Evolutionary conservation across 139 green algal species (phyloP).

Genomic region (Tetradesmus lagerheimii): DNA sequence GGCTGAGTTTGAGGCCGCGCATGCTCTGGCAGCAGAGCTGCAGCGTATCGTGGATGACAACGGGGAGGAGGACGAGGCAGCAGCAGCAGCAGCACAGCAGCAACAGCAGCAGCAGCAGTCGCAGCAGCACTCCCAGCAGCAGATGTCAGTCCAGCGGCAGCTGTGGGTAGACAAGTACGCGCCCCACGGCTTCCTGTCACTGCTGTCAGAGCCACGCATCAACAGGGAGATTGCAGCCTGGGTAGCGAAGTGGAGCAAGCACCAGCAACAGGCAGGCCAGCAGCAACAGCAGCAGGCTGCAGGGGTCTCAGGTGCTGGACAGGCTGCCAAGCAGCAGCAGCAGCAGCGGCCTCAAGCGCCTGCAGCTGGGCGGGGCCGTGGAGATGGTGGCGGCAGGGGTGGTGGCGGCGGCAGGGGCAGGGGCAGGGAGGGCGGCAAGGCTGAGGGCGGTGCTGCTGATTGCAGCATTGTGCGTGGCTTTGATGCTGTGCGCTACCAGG

Average conservation of each 20-base stretch:
- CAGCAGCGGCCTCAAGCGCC: neutral
- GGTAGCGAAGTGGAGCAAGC: constrained; percentile 23
- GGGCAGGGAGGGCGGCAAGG: neutral
- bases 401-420: neutral
- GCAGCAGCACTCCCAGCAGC: neutral
- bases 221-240: constrained; percentile 83
- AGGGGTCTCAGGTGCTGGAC: neutral
- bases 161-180: constrained; percentile 96
- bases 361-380: neutral
- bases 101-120: constrained; percentile 27
- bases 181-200: constrained; percentile 82
- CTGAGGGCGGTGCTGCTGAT: neutral
- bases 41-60: neutral
- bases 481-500: constrained; percentile 33
- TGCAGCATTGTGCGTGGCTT: neutral
- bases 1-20: constrained; percentile 27
- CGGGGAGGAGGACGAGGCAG: neutral
- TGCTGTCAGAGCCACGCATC: constrained; percentile 90
- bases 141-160: neutral
- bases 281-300: constrained; percentile 35
- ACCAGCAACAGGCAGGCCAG: constrained; percentile 22
- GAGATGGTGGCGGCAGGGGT: neutral
- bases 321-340: constrained; percentile 18
- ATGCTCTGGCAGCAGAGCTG: constrained; percentile 22
- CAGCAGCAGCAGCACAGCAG: constrained; percentile 20